A percentile compares a stretch with the other conserved stretches of the same genome.
Evolutionary conservation across 2,329 filamentous ascomycete species (phyloP).

Genomic region (Leptographium lundbergii): DNA sequence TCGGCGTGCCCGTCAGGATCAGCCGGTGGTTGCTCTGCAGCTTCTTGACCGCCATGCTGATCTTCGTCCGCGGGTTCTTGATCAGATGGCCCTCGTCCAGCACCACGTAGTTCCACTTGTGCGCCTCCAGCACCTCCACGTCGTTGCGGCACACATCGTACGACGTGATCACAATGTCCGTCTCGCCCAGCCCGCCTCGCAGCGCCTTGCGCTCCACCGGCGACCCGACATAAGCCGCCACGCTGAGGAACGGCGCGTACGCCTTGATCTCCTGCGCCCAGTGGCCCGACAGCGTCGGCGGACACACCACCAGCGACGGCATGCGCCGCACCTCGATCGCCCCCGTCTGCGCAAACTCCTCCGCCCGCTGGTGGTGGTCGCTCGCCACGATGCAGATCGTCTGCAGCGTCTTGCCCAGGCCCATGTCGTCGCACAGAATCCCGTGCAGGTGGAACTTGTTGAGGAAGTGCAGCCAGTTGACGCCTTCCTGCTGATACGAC

Average conservation of each 20-base stretch:
- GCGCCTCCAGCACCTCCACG: constrained; percentile 65
- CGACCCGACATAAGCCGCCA: constrained; percentile 82
- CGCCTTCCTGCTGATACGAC: constrained; percentile 95
- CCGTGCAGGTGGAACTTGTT: constrained; percentile 97
- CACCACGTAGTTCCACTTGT: constrained; percentile 92
- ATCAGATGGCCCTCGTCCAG: constrained; percentile 96
- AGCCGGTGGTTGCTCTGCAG: constrained; percentile 85
- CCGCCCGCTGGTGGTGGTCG: constrained; percentile 85
- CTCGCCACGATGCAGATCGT: constrained; percentile 97
- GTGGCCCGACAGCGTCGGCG: constrained; percentile 89
- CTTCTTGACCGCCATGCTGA: constrained; percentile 82
- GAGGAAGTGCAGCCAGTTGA: constrained; percentile 97
- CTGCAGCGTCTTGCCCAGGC: constrained; percentile 92
- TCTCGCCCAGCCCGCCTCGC: constrained; percentile 55
- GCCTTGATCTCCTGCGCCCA: constrained; percentile 97
- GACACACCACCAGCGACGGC: constrained; percentile 89
- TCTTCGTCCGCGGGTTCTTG: constrained; percentile 97
- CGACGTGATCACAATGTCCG: constrained; percentile 91
- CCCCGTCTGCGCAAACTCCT: constrained; percentile 76
- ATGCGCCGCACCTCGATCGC: constrained; percentile 66
- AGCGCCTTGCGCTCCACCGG: constrained; percentile 66
- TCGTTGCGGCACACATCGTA: constrained; percentile 98
- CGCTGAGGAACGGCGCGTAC: constrained; percentile 86
- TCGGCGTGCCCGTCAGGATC: constrained; percentile 92
- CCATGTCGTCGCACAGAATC: constrained; percentile 98